Conservation (phyloP, 345 rosid species). For the Syzygium grande region DNA sequence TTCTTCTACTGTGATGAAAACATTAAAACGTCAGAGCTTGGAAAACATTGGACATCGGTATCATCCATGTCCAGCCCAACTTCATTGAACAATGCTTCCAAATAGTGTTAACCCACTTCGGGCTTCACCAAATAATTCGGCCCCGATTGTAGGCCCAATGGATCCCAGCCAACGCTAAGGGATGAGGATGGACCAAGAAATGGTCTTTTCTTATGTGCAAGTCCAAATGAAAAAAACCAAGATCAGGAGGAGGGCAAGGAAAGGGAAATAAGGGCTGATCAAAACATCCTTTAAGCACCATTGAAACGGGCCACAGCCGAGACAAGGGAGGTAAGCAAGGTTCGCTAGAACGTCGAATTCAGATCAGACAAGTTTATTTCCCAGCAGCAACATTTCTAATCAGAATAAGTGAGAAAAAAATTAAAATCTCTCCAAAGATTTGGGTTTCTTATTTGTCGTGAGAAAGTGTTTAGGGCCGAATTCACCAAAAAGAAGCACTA, state of each 20-base stretch:
- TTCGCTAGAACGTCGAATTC: neutral
- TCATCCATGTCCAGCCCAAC: neutral
- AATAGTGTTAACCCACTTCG: neutral
- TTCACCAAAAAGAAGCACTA: neutral
- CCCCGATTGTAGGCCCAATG: neutral
- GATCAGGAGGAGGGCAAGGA: neutral
- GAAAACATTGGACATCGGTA: neutral
- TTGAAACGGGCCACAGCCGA: neutral
- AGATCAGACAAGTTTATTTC: neutral
- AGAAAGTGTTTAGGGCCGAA: neutral
- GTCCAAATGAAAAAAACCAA: neutral
- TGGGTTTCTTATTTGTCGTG: neutral
- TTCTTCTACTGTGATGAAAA: too few species aligned
- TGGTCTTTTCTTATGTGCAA: neutral
- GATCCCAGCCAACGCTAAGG: neutral
- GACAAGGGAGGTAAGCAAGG: neutral
- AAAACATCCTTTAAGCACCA: neutral
- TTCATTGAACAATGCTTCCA: neutral
- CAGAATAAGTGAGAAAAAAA: too few species aligned
- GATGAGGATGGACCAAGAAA: neutral
- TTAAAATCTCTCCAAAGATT: neutral
- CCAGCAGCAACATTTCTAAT: neutral
- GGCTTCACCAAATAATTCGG: neutral
- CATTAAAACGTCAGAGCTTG: neutral
- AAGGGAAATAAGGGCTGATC: neutral